phyloP scores from a whole-genome alignment of 345 rosid genomes.

The Boechera retrofracta region DNA sequence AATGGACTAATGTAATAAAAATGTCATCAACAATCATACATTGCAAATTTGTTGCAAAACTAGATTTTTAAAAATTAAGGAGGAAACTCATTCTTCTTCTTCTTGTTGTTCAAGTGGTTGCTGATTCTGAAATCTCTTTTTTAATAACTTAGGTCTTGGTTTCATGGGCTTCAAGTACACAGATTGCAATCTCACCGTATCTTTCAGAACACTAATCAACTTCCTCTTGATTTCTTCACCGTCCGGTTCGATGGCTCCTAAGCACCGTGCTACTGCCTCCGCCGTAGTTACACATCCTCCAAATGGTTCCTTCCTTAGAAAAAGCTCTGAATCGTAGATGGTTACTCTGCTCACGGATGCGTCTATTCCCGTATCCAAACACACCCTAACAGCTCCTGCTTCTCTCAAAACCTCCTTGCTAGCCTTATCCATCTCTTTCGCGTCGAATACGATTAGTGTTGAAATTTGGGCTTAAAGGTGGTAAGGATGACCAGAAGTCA shows the following conservation, averaged over 20 bases:
- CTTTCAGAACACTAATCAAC: constrained; percentile 67
- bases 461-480: too few species aligned
- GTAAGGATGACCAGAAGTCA: too few species aligned
- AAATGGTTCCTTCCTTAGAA: constrained; percentile 80
- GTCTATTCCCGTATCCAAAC: constrained; percentile 66
- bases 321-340: constrained; percentile 70
- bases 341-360: constrained; percentile 60
- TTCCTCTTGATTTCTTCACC: constrained; percentile 64
- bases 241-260: constrained; percentile 61
- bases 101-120: constrained; percentile 7
- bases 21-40: neutral
- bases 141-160: constrained; percentile 66
- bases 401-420: constrained; percentile 65
- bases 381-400: constrained; percentile 61
- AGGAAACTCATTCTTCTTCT: constrained; percentile 16
- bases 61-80: neutral
- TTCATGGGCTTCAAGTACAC: constrained; percentile 70
- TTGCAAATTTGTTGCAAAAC: neutral
- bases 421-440: constrained; percentile 84
- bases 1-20: constrained; percentile 2
- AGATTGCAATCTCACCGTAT: constrained; percentile 82
- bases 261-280: constrained; percentile 89
- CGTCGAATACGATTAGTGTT: constrained; percentile 66
- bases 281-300: constrained; percentile 79
- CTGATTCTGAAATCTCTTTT: constrained; percentile 47